phyloP scores from a whole-genome alignment of 441 rosid species.

The Capsella rubella region DNA sequence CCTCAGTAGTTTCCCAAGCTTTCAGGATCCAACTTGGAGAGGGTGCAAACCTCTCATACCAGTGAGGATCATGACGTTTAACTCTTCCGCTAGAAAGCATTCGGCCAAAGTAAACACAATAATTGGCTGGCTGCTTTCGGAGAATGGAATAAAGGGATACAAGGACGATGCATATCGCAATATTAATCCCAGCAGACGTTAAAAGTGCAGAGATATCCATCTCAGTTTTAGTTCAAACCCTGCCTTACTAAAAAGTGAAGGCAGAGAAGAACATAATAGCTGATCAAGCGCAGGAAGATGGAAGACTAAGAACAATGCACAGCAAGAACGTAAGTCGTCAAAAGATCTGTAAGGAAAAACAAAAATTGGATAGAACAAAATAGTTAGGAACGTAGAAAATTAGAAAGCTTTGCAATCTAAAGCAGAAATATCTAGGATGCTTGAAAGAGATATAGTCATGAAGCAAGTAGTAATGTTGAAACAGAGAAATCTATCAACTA shows the following conservation, averaged over 20 bases:
- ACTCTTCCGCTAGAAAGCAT: conserved; percentile 54
- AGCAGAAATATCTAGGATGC: neutral
- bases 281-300: conserved; percentile 25
- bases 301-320: neutral
- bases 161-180: conserved; percentile 65
- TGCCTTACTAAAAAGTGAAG: conserved; percentile 33
- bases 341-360: conserved; percentile 15
- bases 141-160: conserved; percentile 78
- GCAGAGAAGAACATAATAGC: conserved; percentile 31
- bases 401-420: neutral
- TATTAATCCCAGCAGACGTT: conserved; percentile 90
- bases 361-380: neutral
- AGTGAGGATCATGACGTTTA: conserved; percentile 50
- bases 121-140: conserved; percentile 82
- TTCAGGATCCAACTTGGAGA: conserved; percentile 91
- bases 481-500: conserved; percentile 3
- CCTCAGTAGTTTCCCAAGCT: conserved; percentile 92
- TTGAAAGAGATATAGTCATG: conserved; percentile 1
- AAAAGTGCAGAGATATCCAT: conserved; percentile 79
- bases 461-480: conserved; percentile 10
- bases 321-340: conserved; percentile 22
- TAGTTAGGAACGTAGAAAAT: neutral
- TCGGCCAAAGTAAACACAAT: conserved; percentile 78
- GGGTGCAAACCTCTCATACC: conserved; percentile 86
- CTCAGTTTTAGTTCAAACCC: conserved; percentile 44